Evolutionary conservation across 2,329 filamentous ascomycete genomes (phyloP).

Genomic region (Penicillium brasilianum): DNA sequence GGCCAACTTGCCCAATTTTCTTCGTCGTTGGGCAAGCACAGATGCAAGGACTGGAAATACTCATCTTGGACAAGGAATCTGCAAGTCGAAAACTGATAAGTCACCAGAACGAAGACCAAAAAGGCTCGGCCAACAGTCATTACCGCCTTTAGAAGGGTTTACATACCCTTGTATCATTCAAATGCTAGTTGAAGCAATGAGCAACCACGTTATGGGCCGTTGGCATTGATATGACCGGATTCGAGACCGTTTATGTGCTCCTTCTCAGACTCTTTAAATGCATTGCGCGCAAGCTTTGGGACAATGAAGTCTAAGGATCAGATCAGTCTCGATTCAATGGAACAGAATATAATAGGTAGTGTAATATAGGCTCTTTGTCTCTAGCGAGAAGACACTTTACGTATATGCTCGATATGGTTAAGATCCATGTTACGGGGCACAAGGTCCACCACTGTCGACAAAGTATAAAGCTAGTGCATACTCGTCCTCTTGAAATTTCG

Average conservation of each 20-base stretch:
- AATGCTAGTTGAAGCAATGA: background rate
- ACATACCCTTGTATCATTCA: background rate
- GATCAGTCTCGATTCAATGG: too few relatives aligned
- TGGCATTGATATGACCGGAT: background rate
- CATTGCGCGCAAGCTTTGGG: background rate
- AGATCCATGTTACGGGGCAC: background rate
- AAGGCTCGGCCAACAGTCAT: background rate
- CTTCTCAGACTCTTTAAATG: background rate
- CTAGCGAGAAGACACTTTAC: background rate
- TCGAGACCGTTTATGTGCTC: background rate
- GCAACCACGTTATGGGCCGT: background rate
- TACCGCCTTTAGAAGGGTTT: background rate
- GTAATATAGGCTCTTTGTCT: background rate
- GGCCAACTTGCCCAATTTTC: too few relatives aligned
- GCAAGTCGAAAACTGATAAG: too few relatives aligned
- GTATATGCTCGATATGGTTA: background rate
- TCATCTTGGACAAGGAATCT: too few relatives aligned
- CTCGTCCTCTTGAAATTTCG: background rate
- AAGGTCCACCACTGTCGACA: conserved; percentile 1
- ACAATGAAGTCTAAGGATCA: background rate
- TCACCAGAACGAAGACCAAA: background rate
- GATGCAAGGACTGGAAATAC: too few relatives aligned
- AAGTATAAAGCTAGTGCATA: background rate
- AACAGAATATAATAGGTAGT: too few relatives aligned
- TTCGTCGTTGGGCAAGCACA: too few relatives aligned